phyloP scores from a whole-genome alignment of 2,329 filamentous ascomycete genomes.

The Aspergillus uvarum region DNA sequence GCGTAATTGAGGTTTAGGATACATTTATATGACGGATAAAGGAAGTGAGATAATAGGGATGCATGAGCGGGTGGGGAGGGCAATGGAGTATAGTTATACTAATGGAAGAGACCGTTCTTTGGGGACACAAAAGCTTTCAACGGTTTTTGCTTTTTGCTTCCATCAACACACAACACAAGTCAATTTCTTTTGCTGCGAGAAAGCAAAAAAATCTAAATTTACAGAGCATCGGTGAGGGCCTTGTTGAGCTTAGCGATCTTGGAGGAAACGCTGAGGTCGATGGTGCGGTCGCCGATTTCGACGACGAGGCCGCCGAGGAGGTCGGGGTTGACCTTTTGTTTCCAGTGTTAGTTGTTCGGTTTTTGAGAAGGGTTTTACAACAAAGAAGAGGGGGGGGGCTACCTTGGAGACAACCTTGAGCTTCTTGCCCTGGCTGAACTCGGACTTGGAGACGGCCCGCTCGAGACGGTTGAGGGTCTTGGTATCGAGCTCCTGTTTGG shows the following conservation, averaged over 20 bases:
- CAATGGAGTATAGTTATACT: not conserved
- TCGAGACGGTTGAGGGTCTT: conserved; percentile 85
- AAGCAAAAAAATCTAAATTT: conserved; percentile 59
- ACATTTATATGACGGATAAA: no score
- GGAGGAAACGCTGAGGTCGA: conserved; percentile 91
- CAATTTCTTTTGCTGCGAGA: not conserved
- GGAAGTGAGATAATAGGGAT: no score
- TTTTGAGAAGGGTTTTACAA: not conserved
- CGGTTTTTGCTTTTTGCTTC: no score
- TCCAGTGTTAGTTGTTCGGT: not conserved
- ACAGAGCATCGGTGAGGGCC: conserved; percentile 93
- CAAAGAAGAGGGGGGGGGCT: no score
- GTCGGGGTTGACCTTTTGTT: conserved; percentile 78
- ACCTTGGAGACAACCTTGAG: conserved; percentile 94
- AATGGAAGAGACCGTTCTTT: not conserved
- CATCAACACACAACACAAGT: not conserved
- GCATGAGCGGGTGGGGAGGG: no score
- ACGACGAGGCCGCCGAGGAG: conserved; percentile 92
- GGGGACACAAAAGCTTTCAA: not conserved
- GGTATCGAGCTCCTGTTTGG: conserved; percentile 72
- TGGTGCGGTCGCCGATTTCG: conserved; percentile 95
- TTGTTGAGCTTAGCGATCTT: conserved; percentile 99
- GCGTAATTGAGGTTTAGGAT: no score
- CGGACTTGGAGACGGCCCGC: conserved; percentile 81
- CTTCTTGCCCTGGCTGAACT: conserved; percentile 91